Conservation (phyloP, 331 rosid genomes). For the Saraca asoca region DNA sequence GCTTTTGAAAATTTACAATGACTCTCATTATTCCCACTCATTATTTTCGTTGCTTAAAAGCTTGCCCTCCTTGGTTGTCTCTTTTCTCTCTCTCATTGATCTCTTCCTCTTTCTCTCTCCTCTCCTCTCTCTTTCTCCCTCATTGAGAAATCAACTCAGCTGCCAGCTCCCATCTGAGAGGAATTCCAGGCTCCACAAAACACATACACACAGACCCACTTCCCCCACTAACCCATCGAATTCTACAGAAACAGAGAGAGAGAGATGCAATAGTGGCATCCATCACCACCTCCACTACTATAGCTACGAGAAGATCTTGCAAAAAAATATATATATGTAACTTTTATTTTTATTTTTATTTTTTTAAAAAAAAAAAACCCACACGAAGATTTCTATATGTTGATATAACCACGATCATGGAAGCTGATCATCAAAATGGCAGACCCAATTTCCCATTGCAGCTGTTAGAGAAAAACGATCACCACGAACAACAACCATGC, state of each 20-base stretch:
- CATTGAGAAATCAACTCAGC: slow-evolving; percentile 52
- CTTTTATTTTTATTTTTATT: neutral
- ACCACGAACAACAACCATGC: slow-evolving; percentile 38
- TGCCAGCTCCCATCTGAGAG: slow-evolving; percentile 72
- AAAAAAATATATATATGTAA: neutral
- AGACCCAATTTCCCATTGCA: slow-evolving; percentile 95
- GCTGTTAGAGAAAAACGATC: slow-evolving; percentile 66
- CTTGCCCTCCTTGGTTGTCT: slow-evolving; percentile 75
- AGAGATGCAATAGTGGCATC: slow-evolving; percentile 20
- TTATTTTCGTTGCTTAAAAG: slow-evolving; percentile 97
- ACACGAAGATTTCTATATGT: slow-evolving; percentile 28
- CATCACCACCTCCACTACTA: slow-evolving; percentile 36
- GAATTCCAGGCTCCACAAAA: slow-evolving; percentile 69
- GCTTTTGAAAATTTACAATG: slow-evolving; percentile 32
- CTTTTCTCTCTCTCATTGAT: slow-evolving; percentile 42
- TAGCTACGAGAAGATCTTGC: slow-evolving; percentile 15
- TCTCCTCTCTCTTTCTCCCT: slow-evolving; percentile 25
- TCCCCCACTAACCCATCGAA: slow-evolving; percentile 51
- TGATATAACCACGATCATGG: slow-evolving; percentile 59
- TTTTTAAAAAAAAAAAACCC: slow-evolving; percentile 19
- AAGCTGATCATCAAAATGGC: slow-evolving; percentile 67
- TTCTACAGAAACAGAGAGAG: neutral
- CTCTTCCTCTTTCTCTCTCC: slow-evolving; percentile 39
- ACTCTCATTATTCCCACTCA: slow-evolving; percentile 75
- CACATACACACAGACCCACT: slow-evolving; percentile 72